Evolutionary conservation across 306 rosid genomes (phyloP), one percentile per base, ranked within the genome.

Genomic region (Hippophae tibetana): DNA sequence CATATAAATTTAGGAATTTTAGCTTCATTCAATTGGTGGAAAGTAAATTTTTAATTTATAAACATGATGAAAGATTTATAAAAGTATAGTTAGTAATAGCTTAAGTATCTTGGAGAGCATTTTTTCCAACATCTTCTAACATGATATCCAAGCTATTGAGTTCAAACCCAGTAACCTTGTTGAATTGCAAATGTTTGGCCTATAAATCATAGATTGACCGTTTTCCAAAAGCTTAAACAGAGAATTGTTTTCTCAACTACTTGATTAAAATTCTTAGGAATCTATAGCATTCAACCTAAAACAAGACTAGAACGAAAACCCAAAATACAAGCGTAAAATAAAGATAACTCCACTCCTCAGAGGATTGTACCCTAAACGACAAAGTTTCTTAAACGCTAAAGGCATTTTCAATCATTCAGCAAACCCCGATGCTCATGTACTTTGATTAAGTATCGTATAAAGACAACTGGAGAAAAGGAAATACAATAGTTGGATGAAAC

Each of bases 241-340:
- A 18, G 23, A 18, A 18, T 18, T 18, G 23, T 18, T 0, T 18
- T 18, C 23, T 18, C 23, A 18, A 18, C 23, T 18, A 18, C 23
- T 18, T 18, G 23, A 31, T 31, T 31, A 31, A 31, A 31, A 31
- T 31, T 31, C 38, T 31, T 31, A 31, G 38, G 38, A 31, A 31
- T 31, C 38, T 31, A 31, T 31, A 31, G 38, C 5, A 31, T 31
- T 31, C 38, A 31, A 31, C 38, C 38, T 31, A 31, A 31, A 31
- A 31, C 38, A 2, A 31, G 38, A 31, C 5, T 31, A 31, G 38
- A 31, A 31, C 7, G 53, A 23, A 49, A 49, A 12, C 53, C 8
- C 7, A 49, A 6, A 2, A 49, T 49, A 12, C 78, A 74, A 64
- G 73, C 42, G 56, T 65, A 47, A 53, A 56, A 51, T 18, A 41